phyloP scores from a whole-genome alignment of 768 basidiomycete species.

The Leccinellum rugosiceps region DNA sequence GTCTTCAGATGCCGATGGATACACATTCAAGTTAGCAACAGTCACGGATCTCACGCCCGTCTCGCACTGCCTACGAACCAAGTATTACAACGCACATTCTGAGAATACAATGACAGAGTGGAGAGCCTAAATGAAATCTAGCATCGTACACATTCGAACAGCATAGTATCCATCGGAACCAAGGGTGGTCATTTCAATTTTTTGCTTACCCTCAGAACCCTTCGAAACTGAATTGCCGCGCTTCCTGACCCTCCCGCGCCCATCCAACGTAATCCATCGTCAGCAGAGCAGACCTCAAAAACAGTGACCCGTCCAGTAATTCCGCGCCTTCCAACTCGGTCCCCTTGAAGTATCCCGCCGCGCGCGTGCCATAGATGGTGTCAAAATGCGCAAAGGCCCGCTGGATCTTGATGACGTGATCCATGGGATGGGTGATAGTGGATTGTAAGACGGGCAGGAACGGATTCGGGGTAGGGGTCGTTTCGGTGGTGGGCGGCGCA shows the following conservation, averaged over 20 bases:
- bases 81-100: too few species aligned
- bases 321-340: constrained; percentile 32
- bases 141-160: neutral
- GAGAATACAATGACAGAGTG: neutral
- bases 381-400: constrained; percentile 34
- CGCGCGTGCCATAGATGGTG: constrained; percentile 28
- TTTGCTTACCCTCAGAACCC: neutral
- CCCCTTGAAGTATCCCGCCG: constrained; percentile 25
- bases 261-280: constrained; percentile 35
- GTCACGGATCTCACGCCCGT: too few species aligned
- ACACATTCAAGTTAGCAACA: too few species aligned
- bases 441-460: constrained; percentile 41
- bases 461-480: constrained; percentile 30
- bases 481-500: constrained; percentile 10
- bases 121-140: neutral
- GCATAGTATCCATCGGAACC: neutral
- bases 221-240: constrained; percentile 23
- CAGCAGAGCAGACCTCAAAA: constrained; percentile 30
- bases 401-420: constrained; percentile 34
- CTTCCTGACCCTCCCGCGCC: constrained; percentile 36
- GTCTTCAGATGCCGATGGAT: too few species aligned
- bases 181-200: neutral
- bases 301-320: constrained; percentile 35
- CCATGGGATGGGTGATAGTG: constrained; percentile 33
- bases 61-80: too few species aligned